Percentiles rank a stretch among this genome's conserved stretches.
phyloP scores from a whole-genome alignment of 495 filamentous ascomycete genomes.

The Podospora tetraspora region DNA sequence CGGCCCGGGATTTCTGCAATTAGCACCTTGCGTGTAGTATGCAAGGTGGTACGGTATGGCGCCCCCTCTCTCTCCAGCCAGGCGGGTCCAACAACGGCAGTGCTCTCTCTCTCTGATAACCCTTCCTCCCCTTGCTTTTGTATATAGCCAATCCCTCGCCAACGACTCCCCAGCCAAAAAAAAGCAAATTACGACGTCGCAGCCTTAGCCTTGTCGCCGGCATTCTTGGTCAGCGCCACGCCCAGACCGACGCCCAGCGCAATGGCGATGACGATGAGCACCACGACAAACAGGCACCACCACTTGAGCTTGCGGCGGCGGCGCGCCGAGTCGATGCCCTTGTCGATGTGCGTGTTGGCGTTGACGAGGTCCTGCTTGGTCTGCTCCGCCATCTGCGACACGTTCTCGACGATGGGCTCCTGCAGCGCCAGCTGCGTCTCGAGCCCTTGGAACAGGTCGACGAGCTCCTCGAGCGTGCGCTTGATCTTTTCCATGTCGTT shows the following conservation, averaged over 20 bases:
- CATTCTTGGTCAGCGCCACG: slow-evolving; percentile 20
- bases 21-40: background rate
- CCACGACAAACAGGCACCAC: slow-evolving; percentile 58
- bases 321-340: slow-evolving; percentile 54
- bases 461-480: slow-evolving; percentile 58
- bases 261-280: slow-evolving; percentile 52
- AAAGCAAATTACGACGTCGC: background rate
- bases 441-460: slow-evolving; percentile 61
- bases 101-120: background rate
- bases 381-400: slow-evolving; percentile 51
- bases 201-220: slow-evolving; percentile 7
- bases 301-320: slow-evolving; percentile 63
- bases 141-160: background rate
- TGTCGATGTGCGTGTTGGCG: slow-evolving; percentile 56
- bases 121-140: background rate
- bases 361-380: slow-evolving; percentile 53
- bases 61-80: background rate
- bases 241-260: slow-evolving; percentile 44
- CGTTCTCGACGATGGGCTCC: slow-evolving; percentile 49
- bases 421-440: slow-evolving; percentile 60
- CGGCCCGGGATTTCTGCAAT: background rate
- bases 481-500: slow-evolving; percentile 71
- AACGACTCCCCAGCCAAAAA: background rate
- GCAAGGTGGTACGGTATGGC: background rate
- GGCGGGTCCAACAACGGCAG: background rate